Evolutionary conservation across 140 eudicot species (phyloP).

Genomic region (Ambrosia hybrid): DNA sequence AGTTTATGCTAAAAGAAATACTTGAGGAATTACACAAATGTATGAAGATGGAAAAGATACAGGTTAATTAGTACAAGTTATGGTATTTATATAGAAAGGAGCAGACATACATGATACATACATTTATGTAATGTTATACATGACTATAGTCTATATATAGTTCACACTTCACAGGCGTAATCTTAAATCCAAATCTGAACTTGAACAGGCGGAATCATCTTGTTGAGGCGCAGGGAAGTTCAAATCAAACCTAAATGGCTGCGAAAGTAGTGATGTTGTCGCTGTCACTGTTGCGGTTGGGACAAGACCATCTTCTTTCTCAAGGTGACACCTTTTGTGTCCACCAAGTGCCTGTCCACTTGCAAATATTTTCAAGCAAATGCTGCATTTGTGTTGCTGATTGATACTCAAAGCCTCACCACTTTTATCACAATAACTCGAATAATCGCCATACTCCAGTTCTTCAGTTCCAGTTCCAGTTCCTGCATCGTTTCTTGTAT

Average conservation of each 20-base stretch:
- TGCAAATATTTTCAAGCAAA: slow-evolving; percentile 71
- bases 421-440: slow-evolving; percentile 11
- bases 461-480: slow-evolving; percentile 24
- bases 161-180: slow-evolving; percentile 44
- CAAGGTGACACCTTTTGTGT: slow-evolving; percentile 94
- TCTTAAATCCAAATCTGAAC: slow-evolving; percentile 58
- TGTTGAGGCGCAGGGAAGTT: slow-evolving; percentile 44
- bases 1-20: slow-evolving; percentile 30
- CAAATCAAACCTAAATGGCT: slow-evolving; percentile 44
- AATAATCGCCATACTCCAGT: slow-evolving; percentile 22
- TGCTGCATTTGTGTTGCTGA: slow-evolving; percentile 57
- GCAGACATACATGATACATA: slow-evolving; percentile 11
- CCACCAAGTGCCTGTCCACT: slow-evolving; percentile 98
- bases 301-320: slow-evolving; percentile 45
- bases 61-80: slow-evolving; percentile 23
- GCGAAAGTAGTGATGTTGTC: slow-evolving; percentile 14
- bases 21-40: slow-evolving; percentile 51
- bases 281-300: too few relatives aligned
- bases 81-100: slow-evolving; percentile 6
- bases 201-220: slow-evolving; percentile 32
- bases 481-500: slow-evolving; percentile 30
- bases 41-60: slow-evolving; percentile 35
- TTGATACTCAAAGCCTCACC: slow-evolving; percentile 24
- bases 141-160: neutral
- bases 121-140: slow-evolving; percentile 16